phyloP scores from a whole-genome alignment of 2,329 filamentous ascomycete species.

The Aspergillus flavus region DNA sequence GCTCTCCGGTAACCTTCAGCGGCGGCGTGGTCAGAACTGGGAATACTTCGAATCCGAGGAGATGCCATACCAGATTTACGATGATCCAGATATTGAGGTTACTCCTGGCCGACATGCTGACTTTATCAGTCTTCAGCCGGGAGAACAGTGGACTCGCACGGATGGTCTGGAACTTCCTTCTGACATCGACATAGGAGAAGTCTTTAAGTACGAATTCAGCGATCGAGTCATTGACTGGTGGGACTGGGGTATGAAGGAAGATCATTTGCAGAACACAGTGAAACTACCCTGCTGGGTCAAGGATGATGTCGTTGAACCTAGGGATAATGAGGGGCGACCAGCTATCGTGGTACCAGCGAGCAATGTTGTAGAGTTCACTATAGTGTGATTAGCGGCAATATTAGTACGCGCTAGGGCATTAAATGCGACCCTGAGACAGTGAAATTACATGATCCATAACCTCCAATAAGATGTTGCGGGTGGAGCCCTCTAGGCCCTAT shows the following conservation, averaged over 20 bases:
- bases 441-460: background rate
- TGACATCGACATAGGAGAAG: background rate
- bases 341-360: background rate
- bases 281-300: background rate
- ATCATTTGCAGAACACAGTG: background rate
- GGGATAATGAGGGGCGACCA: background rate
- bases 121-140: background rate
- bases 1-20: background rate
- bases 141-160: background rate
- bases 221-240: background rate
- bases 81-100: background rate
- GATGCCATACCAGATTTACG: background rate
- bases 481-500: background rate
- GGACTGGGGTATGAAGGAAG: background rate
- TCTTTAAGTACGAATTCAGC: background rate
- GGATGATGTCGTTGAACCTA: background rate
- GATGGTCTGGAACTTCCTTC: background rate
- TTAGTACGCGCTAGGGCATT: background rate
- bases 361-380: background rate
- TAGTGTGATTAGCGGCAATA: background rate
- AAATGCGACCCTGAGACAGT: background rate
- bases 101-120: background rate
- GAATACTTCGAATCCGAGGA: background rate
- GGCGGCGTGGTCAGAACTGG: background rate
- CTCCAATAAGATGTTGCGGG: background rate